Evolutionary conservation across 1,284 basidiomycete species (phyloP).

Genomic region (Agaricales sp.): DNA sequence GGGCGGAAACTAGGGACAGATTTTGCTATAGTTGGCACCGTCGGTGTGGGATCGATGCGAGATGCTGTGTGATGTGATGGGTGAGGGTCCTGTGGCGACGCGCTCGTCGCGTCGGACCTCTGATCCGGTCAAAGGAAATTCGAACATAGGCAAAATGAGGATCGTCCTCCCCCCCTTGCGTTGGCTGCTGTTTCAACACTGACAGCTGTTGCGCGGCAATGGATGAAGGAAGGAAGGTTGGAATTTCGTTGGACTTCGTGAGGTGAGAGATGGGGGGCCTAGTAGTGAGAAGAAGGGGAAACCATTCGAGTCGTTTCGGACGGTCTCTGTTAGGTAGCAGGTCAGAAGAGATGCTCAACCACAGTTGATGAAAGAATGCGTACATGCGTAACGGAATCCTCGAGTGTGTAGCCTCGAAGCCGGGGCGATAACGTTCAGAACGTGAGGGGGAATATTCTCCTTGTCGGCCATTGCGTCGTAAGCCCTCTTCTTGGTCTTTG

Average conservation of each 20-base stretch:
- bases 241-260: no score
- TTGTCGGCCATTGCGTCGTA: neutral
- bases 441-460: neutral
- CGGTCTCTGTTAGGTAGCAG: no score
- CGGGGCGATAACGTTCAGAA: neutral
- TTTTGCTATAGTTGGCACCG: neutral
- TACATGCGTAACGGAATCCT: neutral
- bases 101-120: neutral
- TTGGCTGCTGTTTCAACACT: neutral
- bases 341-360: no score
- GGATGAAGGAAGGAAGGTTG: no score
- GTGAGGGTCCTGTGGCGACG: no score
- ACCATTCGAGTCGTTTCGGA: no score
- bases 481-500: neutral
- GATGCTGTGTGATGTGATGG: neutral
- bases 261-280: no score
- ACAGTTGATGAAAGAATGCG: neutral
- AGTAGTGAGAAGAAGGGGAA: no score
- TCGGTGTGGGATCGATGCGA: neutral
- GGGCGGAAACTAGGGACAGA: neutral
- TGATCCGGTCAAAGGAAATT: neutral
- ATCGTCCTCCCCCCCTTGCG: no score
- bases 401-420: neutral
- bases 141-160: neutral
- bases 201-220: no score